These are phyloP conservation scores for Lichtheimia hyalospora DNA, from an alignment of 371 early-diverging fungal genomes.

Conservation along the genomic window DNA sequence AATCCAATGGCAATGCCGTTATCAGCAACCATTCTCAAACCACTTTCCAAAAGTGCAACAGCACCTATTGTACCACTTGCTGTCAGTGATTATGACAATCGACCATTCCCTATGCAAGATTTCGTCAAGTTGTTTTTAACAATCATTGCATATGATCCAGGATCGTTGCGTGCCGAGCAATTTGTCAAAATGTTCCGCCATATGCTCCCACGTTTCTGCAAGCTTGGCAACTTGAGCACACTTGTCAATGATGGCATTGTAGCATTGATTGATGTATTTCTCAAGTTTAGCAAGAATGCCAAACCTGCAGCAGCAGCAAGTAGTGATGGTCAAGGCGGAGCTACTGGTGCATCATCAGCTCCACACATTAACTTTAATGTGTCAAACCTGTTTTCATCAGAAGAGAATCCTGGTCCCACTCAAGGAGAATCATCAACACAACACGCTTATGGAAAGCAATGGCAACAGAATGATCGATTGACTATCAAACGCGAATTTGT, in stretches of 20 bases:
- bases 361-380: slow-evolving; percentile 12
- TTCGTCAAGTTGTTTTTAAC: slow-evolving; percentile 65
- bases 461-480: slow-evolving; percentile 68
- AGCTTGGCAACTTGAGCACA: slow-evolving; percentile 21
- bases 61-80: slow-evolving; percentile 37
- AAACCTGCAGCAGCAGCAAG: slow-evolving; percentile 25
- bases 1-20: slow-evolving; percentile 39
- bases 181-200: slow-evolving; percentile 57
- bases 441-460: slow-evolving; percentile 60
- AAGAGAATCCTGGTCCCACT: not conserved
- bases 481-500: slow-evolving; percentile 61
- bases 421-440: slow-evolving; percentile 29
- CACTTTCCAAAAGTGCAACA: slow-evolving; percentile 35
- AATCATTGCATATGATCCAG: slow-evolving; percentile 67
- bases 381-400: slow-evolving; percentile 7
- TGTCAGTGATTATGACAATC: slow-evolving; percentile 28
- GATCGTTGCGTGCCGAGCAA: slow-evolving; percentile 65
- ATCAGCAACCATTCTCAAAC: slow-evolving; percentile 41
- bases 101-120: slow-evolving; percentile 51
- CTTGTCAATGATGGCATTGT: slow-evolving; percentile 55
- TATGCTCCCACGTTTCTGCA: slow-evolving; percentile 46
- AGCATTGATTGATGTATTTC: slow-evolving; percentile 57
- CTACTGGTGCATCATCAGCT: not conserved
- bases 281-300: slow-evolving; percentile 54
- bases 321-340: slow-evolving; percentile 1